A percentile compares a stretch with the other conserved stretches of the same genome.
phyloP scores from a whole-genome alignment of 305 asterid species.

The Solanum hybrid region DNA sequence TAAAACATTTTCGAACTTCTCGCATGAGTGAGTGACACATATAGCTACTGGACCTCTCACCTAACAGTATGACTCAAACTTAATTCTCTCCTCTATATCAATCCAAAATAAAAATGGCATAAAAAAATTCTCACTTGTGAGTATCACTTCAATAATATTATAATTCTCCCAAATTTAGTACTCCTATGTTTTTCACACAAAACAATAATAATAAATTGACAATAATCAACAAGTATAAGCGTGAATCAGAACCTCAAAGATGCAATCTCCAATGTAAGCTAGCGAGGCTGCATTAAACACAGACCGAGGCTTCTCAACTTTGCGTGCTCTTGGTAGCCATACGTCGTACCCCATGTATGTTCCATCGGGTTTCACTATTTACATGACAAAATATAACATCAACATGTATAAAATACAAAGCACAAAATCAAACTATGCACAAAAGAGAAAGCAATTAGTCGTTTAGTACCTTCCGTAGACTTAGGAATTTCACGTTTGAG shows the following conservation, averaged over 20 bases:
- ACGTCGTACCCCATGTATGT: slow-evolving; percentile 69
- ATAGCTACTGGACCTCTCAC: not conserved
- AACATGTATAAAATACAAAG: not conserved
- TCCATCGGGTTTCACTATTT: slow-evolving; percentile 22
- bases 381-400: slow-evolving; percentile 12
- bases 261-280: slow-evolving; percentile 89
- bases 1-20: not conserved
- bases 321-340: slow-evolving; percentile 76
- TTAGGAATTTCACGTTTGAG: slow-evolving; percentile 44
- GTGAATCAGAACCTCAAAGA: slow-evolving; percentile 46
- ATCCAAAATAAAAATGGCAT: not conserved
- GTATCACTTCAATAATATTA: not conserved
- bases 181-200: not conserved
- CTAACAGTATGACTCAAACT: not conserved
- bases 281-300: slow-evolving; percentile 75
- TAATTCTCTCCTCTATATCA: not conserved
- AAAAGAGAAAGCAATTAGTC: not conserved
- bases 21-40: not conserved
- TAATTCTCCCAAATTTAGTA: not conserved
- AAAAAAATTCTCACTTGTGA: not conserved
- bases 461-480: slow-evolving; percentile 20
- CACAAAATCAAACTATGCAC: not conserved
- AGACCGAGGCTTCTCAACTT: slow-evolving; percentile 82
- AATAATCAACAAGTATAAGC: not conserved
- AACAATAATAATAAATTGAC: not conserved